Conservation (phyloP, 768 basidiomycete genomes). For the Amyloporia xantha region DNA sequence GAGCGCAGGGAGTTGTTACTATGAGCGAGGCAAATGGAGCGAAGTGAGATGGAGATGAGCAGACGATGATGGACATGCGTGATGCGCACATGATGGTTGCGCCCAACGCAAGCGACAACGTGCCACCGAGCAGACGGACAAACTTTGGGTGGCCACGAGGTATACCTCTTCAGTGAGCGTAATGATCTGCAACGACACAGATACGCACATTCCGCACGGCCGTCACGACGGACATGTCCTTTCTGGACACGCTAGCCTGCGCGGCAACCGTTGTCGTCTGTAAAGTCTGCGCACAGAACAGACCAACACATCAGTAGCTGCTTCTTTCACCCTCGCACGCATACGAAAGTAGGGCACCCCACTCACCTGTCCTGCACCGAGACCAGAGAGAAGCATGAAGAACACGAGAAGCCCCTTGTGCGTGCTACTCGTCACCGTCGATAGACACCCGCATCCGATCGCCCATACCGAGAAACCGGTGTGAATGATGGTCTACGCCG, state of each 20-base stretch:
- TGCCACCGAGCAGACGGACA: conserved; percentile 63
- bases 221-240: conserved; percentile 75
- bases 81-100: conserved; percentile 45
- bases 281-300: conserved; percentile 40
- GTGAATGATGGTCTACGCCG: conserved; percentile 45
- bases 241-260: conserved; percentile 63
- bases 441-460: conserved; percentile 61
- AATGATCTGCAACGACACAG: not conserved
- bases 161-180: not conserved
- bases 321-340: conserved; percentile 5
- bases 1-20: conserved; percentile 43
- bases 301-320: not conserved
- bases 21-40: not conserved
- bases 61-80: conserved; percentile 3
- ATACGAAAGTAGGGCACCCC: not conserved
- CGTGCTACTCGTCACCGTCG: conserved; percentile 48
- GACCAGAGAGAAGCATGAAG: conserved; percentile 23
- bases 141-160: conserved; percentile 35
- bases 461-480: conserved; percentile 65
- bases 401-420: conserved; percentile 45
- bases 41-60: too few species aligned
- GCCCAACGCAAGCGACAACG: conserved; percentile 56
- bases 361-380: conserved; percentile 22
- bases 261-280: conserved; percentile 66
- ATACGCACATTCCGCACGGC: conserved; percentile 49